Evolutionary conservation across 345 rosid species (phyloP), one percentile per base, ranked within the genome.

Genomic region (Hibiscus trionum): DNA sequence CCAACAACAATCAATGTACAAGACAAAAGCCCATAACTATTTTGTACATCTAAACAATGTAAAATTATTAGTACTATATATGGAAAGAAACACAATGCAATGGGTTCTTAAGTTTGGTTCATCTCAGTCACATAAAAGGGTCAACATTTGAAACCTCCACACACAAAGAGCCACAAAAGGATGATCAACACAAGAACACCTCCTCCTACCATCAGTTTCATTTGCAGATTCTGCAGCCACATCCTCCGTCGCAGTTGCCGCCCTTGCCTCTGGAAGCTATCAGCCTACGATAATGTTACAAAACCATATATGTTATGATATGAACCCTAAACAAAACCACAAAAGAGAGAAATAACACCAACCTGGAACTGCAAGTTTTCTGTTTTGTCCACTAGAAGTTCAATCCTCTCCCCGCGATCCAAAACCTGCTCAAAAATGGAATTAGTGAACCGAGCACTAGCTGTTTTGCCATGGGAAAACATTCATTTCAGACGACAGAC

Each of bases 261-360:
- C 42, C 98, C 96, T 84, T 93, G 98, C 82, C 97, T 87, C 83
- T 96, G 99, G 82, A 96, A 96, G 84, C 96, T 85, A 81, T 91
- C 99, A 2, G 98, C 98, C 91, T 90, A 70, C 57, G 56, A 29
- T 29, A 12, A 14, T 27, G 14, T 44, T 44, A 66, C 52, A 42
- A 12, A 26, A 24, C 27, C 11, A 26, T 24, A 26, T 37, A 16
- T n/a, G 44, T 39, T 42, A 50, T 42, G 49, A 59, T 44, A 44
- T 56, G 7, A 47, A 68, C 52, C 29, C 37, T 24, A 26, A 61
- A 50, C 11, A 44, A 19, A 63, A 29, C n/a, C 12, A 19, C 19
- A 26, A 63, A 29, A 16, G 17, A 50, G 17, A 50, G 44, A 50
- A 15, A 50, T 15, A 24, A 21, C 10, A 73, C 39, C 21, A 77